Base-by-base conservation (phyloP, 2,329 filamentous ascomycete genomes). In the Phialophora macrospora region DNA sequence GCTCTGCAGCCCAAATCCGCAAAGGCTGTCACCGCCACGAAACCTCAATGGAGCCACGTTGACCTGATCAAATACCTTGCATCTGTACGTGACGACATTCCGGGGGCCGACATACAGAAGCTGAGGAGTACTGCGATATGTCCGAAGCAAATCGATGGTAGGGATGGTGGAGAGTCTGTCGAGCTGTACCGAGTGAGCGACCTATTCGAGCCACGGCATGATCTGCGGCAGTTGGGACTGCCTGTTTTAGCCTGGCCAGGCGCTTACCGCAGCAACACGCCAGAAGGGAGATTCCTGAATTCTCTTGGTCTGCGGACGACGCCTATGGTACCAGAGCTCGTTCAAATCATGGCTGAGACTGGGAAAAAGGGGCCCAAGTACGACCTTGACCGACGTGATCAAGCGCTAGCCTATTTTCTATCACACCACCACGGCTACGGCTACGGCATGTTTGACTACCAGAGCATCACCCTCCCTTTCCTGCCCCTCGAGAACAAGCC, bases 1-100 rank as follows among this genome's bases (percentile, higher is more conserved):
- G 82, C 87, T 0, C 74, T 81, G 0, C 80, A 83, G 14, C 77
- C 76, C 9, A 79, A 78, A 44, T 79, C 80, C 24, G 84, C 68
- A 12, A 72, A 74, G 32, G 55, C 44, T 11, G 70, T 69, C 51
- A 49, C 46, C 22, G 71, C 34, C 28, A 26, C 62, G 14, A 65
- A 65, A 26, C 65, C 84, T 66, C 88, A 88, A 76, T 97, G 92
- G 91, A 97, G 92, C 64, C 94, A 98, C 75, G 88, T 97, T 67
- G 94, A 99, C 75, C 82, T 99, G 28, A 93, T 99, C 77, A 94
- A 93, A 72, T 99, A 99, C 73, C 85, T 99, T 51, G 87, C 94
- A 11, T 96, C 93, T 8, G 95, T 99, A 30, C 88, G 87, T 66
- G 87, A 91, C 60, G 95, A 99, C 72, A 97, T 99, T 66, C 95